phyloP scores from a whole-genome alignment of 2,329 filamentous ascomycete genomes.

The Sclerotinia glacialis region DNA sequence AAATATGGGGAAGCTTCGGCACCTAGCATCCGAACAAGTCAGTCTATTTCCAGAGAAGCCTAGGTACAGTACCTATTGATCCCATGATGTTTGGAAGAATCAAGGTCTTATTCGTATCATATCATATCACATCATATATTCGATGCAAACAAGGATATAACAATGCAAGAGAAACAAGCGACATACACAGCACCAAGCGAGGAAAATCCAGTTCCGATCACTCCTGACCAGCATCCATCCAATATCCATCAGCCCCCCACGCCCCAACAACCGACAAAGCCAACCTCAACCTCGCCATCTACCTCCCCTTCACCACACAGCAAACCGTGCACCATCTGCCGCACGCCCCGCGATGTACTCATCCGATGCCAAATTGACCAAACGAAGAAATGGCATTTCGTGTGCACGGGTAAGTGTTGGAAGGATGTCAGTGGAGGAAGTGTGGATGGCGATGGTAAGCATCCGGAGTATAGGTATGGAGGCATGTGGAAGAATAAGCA shows the following conservation, averaged over 20 bases:
- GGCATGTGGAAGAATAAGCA: slow-evolving; percentile 31
- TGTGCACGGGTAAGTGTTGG: slow-evolving; percentile 24
- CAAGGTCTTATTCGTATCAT: neutral
- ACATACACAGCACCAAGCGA: neutral
- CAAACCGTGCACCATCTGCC: slow-evolving; percentile 26
- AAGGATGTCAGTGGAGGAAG: slow-evolving; percentile 9
- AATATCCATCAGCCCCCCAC: neutral
- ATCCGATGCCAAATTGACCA: slow-evolving; percentile 28
- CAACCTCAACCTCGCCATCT: neutral
- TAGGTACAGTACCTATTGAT: too few relatives aligned
- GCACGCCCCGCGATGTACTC: slow-evolving; percentile 23
- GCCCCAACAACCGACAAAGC: neutral
- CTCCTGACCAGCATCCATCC: neutral
- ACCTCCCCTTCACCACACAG: slow-evolving; percentile 19
- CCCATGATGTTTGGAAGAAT: neutral
- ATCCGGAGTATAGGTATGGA: slow-evolving; percentile 25
- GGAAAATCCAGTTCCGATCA: neutral
- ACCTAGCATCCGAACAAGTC: neutral
- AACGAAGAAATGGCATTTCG: slow-evolving; percentile 26
- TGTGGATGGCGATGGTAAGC: slow-evolving; percentile 21
- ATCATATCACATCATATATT: neutral
- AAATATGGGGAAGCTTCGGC: slow-evolving; percentile 3
- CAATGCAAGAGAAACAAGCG: neutral
- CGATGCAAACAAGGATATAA: neutral
- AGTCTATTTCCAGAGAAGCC: neutral